Percentiles rank a stretch among this genome's conserved stretches.
These are phyloP conservation scores for Globisporangium iwayamae DNA, from an alignment of 352 stramenopile genomes.

Conservation along the genomic window DNA sequence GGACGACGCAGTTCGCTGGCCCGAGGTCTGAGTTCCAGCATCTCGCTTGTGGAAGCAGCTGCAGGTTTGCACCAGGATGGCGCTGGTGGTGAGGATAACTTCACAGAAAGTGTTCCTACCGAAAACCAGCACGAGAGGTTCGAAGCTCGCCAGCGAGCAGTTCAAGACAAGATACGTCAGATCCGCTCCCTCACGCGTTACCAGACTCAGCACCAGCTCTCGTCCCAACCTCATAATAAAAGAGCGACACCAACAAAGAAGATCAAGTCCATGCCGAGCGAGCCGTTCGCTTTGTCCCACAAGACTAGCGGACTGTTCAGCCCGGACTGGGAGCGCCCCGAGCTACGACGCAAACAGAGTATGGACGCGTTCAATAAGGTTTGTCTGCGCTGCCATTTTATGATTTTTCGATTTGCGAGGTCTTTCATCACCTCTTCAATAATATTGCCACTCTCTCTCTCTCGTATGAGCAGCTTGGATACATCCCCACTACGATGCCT, in stretches of 20 bases:
- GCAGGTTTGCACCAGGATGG: not conserved
- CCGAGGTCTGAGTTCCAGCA: not conserved
- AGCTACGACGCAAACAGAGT: conserved; percentile 54
- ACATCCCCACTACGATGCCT: conserved; percentile 41
- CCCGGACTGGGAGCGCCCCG: conserved; percentile 37
- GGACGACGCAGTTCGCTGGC: not conserved
- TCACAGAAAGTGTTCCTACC: not conserved
- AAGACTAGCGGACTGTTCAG: conserved; percentile 39
- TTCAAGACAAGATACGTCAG: conserved; percentile 20
- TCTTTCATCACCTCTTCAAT: not conserved
- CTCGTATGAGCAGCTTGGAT: conserved; percentile 35
- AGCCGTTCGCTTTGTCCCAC: conserved; percentile 7
- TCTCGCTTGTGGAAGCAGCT: conserved; percentile 11
- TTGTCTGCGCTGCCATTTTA: not conserved
- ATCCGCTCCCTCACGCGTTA: conserved; percentile 24
- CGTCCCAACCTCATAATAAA: conserved; percentile 1
- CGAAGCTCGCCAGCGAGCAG: conserved; percentile 7
- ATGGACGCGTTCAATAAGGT: conserved; percentile 58
- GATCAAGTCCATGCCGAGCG: conserved; percentile 16
- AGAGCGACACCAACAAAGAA: conserved; percentile 6
- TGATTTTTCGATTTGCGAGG: not conserved
- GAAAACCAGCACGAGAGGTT: conserved; percentile 14
- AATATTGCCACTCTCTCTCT: conserved; percentile 4
- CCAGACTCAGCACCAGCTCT: not conserved
- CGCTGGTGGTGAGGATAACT: not conserved